phyloP scores from a whole-genome alignment of 2,329 filamentous ascomycete genomes.

The Neoscytalidium dimidiatum region DNA sequence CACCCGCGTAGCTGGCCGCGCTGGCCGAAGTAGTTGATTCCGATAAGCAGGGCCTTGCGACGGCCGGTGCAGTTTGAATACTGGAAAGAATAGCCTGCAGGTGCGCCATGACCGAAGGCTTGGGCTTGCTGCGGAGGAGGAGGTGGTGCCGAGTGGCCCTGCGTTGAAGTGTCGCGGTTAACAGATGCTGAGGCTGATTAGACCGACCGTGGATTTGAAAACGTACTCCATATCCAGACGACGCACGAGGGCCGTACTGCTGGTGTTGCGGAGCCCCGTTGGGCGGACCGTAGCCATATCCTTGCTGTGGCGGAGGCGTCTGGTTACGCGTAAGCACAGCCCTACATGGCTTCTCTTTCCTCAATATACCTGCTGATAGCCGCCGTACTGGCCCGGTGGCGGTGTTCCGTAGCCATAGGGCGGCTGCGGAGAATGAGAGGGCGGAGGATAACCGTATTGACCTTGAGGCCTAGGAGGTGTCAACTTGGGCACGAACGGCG shows the following conservation, averaged over 20 bases:
- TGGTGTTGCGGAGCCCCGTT: conserved; percentile 22
- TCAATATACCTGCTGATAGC: conserved; percentile 42
- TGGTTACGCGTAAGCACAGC: conserved; percentile 23
- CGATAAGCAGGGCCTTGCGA: conserved; percentile 86
- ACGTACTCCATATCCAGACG: conserved; percentile 32
- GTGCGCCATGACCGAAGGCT: conserved; percentile 67
- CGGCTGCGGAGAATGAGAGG: conserved; percentile 41
- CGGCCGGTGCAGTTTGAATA: conserved; percentile 90
- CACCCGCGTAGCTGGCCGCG: conserved; percentile 87
- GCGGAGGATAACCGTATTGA: conserved; percentile 35
- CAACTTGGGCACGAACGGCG: conserved; percentile 11
- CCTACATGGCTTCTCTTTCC: conserved; percentile 33
- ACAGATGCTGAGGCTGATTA: conserved; percentile 38
- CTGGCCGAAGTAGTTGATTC: conserved; percentile 96
- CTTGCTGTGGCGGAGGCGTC: conserved; percentile 36
- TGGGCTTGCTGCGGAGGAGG: conserved; percentile 64
- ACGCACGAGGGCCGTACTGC: conserved; percentile 2
- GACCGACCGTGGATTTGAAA: conserved; percentile 39
- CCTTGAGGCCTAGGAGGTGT: conserved; percentile 31
- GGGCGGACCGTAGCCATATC: conserved; percentile 19
- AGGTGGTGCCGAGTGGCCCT: conserved; percentile 56
- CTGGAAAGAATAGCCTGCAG: conserved; percentile 78
- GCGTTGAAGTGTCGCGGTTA: conserved; percentile 46
- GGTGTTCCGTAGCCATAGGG: conserved; percentile 41
- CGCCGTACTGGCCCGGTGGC: conserved; percentile 45